Evolutionary conservation across 208 protist species (phyloP), one percentile per base, ranked within the genome.

Genomic region (Crithidia expoeki): DNA sequence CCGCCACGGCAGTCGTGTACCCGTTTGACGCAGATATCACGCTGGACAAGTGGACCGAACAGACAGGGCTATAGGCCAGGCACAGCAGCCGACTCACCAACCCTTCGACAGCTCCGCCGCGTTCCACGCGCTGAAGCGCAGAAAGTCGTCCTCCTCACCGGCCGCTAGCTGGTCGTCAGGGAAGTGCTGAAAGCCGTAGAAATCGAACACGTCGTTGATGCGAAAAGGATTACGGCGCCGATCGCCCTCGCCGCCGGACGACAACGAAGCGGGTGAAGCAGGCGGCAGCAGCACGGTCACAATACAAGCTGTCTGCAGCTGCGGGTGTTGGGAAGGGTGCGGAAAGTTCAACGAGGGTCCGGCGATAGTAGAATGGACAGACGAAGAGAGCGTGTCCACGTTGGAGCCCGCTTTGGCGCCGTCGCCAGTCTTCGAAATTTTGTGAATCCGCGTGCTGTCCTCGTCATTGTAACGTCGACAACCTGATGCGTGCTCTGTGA

Each of bases 161-260:
- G 60, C 52, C 9, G 40, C 57, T 0, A 59, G 69, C 40, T 77
- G 69, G 30, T 84, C 79, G 23, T 76, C 62, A 2, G 74, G 70
- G 55, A 74, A 61, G 57, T 80, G 73, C 65, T 90, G 61, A 61
- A 81, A 94, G 19, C 89, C 89, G 68, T 84, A 92, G 57, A 94
- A 94, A 53, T 92, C 86, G 14, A 90, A 56, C 1, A 94, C 78
- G 50, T 91, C 84, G 52, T 94, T 94, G 3, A 88, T 62, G 27
- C 74, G 74, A 21, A 94, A 71, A 4, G 34, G 49, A n/a, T 62
- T 64, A 19, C 40, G 49, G 10, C 53, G 65, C 19, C n/a, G 3
- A 17, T 58, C 67, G 1, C 23, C 33, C 2, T 55, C 42, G 19
- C 19, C 38, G 44, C 36, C 23, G 19, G 62, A 30, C 16, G 62